Base-by-base conservation (phyloP, 768 basidiomycete genomes). In the Podaxis sp. region DNA sequence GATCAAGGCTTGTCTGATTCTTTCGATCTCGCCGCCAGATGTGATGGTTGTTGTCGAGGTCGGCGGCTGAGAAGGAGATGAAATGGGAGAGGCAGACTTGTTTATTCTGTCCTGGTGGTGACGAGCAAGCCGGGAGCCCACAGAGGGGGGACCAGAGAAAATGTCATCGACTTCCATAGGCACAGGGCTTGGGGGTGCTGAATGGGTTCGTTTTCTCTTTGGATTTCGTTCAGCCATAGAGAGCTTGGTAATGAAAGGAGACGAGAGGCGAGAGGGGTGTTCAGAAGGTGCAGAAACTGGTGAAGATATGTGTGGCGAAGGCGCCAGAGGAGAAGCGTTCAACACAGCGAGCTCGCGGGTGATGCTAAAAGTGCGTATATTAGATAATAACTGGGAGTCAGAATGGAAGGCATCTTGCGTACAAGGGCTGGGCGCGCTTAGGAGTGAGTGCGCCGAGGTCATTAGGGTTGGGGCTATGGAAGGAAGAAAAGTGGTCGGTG, bases 21-120 rank as follows among this genome's bases (percentile, higher is more conserved):
- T 81, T 55, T 82, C 79, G 69, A 87, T 77, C 67, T 89, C 88
- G 32, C 80, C 81, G 46, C 83, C 84, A 0, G 75, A 67, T 16
- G 69, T 65, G 25, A 72, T 63, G 2, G 67, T 21, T n/a, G 61
- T 21, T n/a, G 61, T 18, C 21, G 47, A 37, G 10, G 59, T 66
- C 7, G 71, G 66, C 6, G 71, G 68, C 2, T 63, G 65, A 11
- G 61, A 65, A 14, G 62, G 66, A 32, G 67, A 66, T 5, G 72
- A 71, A 48, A 67, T 51, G 11, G 73, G 69, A 18, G 74, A 64
- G 4, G 70, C 53, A 38, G 66, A 56, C 18, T 62, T 56, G 36
- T 67, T 62, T 42, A 59, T 55, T 42, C 52, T 50, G 50, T 59
- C 64, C 40, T 65, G 62, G 21, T 63, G 63, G 52, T 51, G 60